Evolutionary conservation across 495 filamentous ascomycete species (phyloP).

Genomic region (Tetracladium setigerum): DNA sequence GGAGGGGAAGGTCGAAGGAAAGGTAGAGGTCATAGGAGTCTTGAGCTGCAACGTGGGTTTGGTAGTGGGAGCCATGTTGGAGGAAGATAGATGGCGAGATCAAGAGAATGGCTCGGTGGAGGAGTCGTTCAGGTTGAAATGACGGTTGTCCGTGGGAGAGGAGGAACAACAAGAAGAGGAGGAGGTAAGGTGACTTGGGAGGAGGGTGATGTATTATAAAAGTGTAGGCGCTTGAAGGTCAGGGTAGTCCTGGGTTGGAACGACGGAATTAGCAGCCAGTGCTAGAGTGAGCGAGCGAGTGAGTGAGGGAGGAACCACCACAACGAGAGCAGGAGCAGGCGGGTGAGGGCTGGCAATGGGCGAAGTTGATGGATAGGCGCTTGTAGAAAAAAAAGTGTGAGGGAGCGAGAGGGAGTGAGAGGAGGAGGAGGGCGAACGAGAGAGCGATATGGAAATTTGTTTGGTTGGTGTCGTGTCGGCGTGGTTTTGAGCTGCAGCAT

Average conservation of each 20-base stretch:
- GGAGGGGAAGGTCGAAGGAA: conserved; percentile 76
- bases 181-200: conserved; percentile 21
- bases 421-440: too few relatives aligned
- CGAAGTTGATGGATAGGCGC: not conserved
- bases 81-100: conserved; percentile 25
- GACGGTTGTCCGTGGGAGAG: conserved; percentile 29
- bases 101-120: conserved; percentile 35
- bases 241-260: too few relatives aligned
- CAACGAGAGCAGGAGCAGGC: too few relatives aligned
- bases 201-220: conserved; percentile 13
- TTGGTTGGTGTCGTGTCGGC: too few relatives aligned
- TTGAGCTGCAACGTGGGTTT: conserved; percentile 68
- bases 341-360: too few relatives aligned
- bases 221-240: conserved; percentile 8
- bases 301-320: too few relatives aligned
- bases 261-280: not conserved
- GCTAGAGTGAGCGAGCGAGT: too few relatives aligned
- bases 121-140: conserved; percentile 27
- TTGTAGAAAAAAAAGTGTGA: too few relatives aligned
- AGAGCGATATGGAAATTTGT: too few relatives aligned
- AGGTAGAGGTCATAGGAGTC: conserved; percentile 68
- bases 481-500: too few relatives aligned
- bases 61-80: conserved; percentile 42
- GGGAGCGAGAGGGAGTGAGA: too few relatives aligned
- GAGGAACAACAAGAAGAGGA: conserved; percentile 23